Evolutionary conservation across 2,329 filamentous ascomycete genomes (phyloP).

Genomic region (Xylaria sp.): DNA sequence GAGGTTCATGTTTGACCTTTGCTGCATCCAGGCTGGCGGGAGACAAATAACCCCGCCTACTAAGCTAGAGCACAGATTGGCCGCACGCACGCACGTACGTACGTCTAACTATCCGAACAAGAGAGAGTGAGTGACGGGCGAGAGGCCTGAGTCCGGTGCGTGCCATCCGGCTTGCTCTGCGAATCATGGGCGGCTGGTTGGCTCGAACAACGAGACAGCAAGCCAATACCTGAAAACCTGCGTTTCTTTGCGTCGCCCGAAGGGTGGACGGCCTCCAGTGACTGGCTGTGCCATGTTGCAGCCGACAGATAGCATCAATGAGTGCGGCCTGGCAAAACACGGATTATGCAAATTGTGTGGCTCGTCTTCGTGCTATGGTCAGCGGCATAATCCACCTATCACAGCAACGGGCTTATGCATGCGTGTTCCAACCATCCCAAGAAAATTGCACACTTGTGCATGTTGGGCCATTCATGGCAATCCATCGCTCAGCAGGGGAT

Average conservation of each 20-base stretch:
- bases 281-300: slow-evolving; percentile 51
- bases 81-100: neutral
- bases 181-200: slow-evolving; percentile 40
- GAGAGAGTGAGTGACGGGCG: slow-evolving; percentile 23
- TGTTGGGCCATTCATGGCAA: slow-evolving; percentile 34
- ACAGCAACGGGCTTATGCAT: slow-evolving; percentile 44
- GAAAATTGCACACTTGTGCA: slow-evolving; percentile 34
- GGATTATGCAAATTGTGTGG: slow-evolving; percentile 49
- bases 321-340: slow-evolving; percentile 39
- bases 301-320: slow-evolving; percentile 42
- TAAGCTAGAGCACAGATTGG: slow-evolving; percentile 17
- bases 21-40: slow-evolving; percentile 20
- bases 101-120: neutral
- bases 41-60: slow-evolving; percentile 21
- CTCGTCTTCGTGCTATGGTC: slow-evolving; percentile 44
- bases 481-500: slow-evolving; percentile 26
- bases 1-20: slow-evolving; percentile 31
- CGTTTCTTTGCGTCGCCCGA: slow-evolving; percentile 41
- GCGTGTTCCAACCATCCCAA: slow-evolving; percentile 34
- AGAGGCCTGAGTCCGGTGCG: slow-evolving; percentile 35
- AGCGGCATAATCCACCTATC: slow-evolving; percentile 48
- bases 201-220: slow-evolving; percentile 40
- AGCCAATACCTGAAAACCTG: slow-evolving; percentile 34
- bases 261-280: slow-evolving; percentile 45
- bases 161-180: slow-evolving; percentile 38